Percentiles rank a stretch among this genome's conserved stretches.
Conservation (phyloP, 2,329 filamentous ascomycete species). For the Arthroderma sp. region DNA sequence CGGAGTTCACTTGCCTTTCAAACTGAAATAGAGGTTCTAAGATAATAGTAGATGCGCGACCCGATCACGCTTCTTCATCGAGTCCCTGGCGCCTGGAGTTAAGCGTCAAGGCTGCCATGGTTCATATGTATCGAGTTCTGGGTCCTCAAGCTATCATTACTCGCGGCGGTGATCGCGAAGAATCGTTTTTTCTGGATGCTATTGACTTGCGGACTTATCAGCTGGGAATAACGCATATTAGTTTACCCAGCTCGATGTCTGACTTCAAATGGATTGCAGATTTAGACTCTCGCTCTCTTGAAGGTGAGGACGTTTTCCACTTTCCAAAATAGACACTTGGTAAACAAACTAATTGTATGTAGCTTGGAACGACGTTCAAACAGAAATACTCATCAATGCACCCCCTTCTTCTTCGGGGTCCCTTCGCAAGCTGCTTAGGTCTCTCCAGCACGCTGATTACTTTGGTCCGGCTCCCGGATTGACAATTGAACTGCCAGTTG, state of each 20-base stretch:
- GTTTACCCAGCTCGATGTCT: slow-evolving; percentile 53
- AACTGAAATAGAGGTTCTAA: not conserved
- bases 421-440: slow-evolving; percentile 63
- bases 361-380: slow-evolving; percentile 65
- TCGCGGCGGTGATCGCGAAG: slow-evolving; percentile 56
- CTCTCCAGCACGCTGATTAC: slow-evolving; percentile 65
- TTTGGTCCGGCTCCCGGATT: slow-evolving; percentile 58
- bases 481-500: slow-evolving; percentile 68
- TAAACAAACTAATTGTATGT: slow-evolving; percentile 13
- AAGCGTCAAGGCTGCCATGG: slow-evolving; percentile 52
- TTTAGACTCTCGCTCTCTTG: slow-evolving; percentile 60
- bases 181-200: slow-evolving; percentile 53
- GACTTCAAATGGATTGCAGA: slow-evolving; percentile 64
- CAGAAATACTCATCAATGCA: slow-evolving; percentile 78
- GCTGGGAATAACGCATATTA: slow-evolving; percentile 54
- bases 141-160: slow-evolving; percentile 65
- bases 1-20: slow-evolving; percentile 26
- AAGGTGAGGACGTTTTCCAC: slow-evolving; percentile 36
- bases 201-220: slow-evolving; percentile 44
- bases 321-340: not conserved
- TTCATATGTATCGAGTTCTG: slow-evolving; percentile 60
- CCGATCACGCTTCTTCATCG: slow-evolving; percentile 59
- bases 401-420: slow-evolving; percentile 58
- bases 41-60: slow-evolving; percentile 50
- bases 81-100: slow-evolving; percentile 57